Conservation (phyloP, 371 early-diverging fungal species). For the Zychaea mexicana region DNA sequence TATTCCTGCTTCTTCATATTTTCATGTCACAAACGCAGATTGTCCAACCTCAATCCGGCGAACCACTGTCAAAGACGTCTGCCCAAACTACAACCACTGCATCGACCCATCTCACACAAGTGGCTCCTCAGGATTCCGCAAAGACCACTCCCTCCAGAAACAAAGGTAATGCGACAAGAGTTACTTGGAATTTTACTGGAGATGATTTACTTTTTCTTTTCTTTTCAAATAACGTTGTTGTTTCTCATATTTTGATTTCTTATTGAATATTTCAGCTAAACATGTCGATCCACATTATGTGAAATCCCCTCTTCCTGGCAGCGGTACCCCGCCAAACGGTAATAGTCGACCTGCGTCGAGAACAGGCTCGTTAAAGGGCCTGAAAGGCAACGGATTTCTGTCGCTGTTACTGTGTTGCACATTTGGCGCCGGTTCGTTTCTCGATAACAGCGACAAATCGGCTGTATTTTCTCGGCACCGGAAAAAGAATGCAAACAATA, state of each 20-base stretch:
- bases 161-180: not conserved
- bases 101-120: slow-evolving; percentile 14
- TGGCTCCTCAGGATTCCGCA: slow-evolving; percentile 15
- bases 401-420: slow-evolving; percentile 26
- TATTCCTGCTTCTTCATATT: not conserved
- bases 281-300: slow-evolving; percentile 12
- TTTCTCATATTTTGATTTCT: not conserved
- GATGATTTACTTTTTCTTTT: not conserved
- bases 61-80: slow-evolving; percentile 9
- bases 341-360: slow-evolving; percentile 18
- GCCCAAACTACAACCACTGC: slow-evolving; percentile 4
- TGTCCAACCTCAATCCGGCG: slow-evolving; percentile 1
- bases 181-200: not conserved
- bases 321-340: not conserved
- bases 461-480: not conserved
- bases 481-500: slow-evolving; percentile 5
- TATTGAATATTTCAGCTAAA: slow-evolving; percentile 8
- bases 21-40: slow-evolving; percentile 1
- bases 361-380: slow-evolving; percentile 8
- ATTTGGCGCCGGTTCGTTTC: slow-evolving; percentile 17
- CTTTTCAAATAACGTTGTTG: not conserved
- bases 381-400: slow-evolving; percentile 17
- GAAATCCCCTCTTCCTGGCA: slow-evolving; percentile 2
- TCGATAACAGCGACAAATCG: slow-evolving; percentile 17
- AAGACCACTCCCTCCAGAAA: slow-evolving; percentile 3